Evolutionary conservation across 495 filamentous ascomycete species (phyloP), one percentile per base, ranked within the genome.

Genomic region (Penicillium chermesinum): DNA sequence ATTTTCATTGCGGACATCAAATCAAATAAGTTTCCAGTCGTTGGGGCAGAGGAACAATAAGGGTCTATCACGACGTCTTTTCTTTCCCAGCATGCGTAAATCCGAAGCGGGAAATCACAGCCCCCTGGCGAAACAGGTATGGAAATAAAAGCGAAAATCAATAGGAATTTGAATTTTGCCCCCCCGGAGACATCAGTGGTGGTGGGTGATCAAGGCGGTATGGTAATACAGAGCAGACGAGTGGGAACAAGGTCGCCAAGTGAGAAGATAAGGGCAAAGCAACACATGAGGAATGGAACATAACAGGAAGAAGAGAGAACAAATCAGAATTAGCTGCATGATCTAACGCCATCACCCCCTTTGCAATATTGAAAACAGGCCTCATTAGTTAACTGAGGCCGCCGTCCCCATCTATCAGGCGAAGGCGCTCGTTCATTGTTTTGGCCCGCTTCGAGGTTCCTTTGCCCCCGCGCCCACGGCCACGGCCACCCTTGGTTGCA

Each of bases 391-490:
- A 67, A 48, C 50, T 55, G 37, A 73, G 58, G 13, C 70, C 77
- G n/a, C 74, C 74, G 40, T 86, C 78, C 17, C 88, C 90, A 62
- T 96, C 89, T 14, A 89, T 88, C 55, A 95, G 84, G 21, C 87
- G 86, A 39, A 96, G 78, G 53, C 88, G 76, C 69, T 95, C 88
- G 66, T 94, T 91, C 2, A 85, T 83, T 33, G 88, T 94, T 72
- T 95, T 95, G 9, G 90, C 90, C 62, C 91, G 89, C 76, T 96
- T 91, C 36, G 80, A 76, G 10, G 71, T 66, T 33, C 76, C 79
- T 53, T 79, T 79, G 25, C 61, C 35, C 25, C 25, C 25, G 25
- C 25, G 25, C 5, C 25, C 69, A 1, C 57, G 45, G 15, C 66
- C 69, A 33, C 70, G 66, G 41, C 70, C 66, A 58, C 80, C 71